Evolutionary conservation across 208 protist genomes (phyloP).

Genomic region (Trypanosoma mega): DNA sequence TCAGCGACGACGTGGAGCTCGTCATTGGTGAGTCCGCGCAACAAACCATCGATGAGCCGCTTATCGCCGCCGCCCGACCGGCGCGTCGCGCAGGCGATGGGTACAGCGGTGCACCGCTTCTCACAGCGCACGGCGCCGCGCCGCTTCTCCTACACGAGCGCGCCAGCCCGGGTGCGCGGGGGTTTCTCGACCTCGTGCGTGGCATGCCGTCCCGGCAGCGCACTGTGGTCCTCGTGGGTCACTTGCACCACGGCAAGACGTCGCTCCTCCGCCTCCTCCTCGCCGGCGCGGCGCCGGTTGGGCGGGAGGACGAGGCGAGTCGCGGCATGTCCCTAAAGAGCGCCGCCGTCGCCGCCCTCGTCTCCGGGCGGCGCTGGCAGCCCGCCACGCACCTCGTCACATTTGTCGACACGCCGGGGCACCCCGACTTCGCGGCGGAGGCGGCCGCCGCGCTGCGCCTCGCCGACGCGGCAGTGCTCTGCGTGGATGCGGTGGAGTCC

Average conservation of each 20-base stretch:
- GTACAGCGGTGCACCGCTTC: constrained; percentile 26
- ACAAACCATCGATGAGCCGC: constrained; percentile 59
- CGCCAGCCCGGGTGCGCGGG: constrained; percentile 2
- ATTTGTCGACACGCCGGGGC: constrained; percentile 98
- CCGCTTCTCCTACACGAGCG: constrained; percentile 1
- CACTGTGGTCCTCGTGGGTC: constrained; percentile 94
- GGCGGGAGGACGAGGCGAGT: constrained; percentile 60
- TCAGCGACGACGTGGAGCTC: constrained; percentile 83
- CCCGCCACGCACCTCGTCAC: constrained; percentile 87
- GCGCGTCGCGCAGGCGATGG: constrained; percentile 1
- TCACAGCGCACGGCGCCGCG: constrained; percentile 10
- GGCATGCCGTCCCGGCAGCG: constrained; percentile 81
- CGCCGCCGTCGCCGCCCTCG: constrained; percentile 56
- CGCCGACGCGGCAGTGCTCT: constrained; percentile 95
- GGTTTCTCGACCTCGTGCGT: constrained; percentile 48
- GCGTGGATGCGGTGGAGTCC: constrained; percentile 98
- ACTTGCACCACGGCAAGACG: constrained; percentile 98
- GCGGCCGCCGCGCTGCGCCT: constrained; percentile 91
- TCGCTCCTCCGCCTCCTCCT: constrained; percentile 90
- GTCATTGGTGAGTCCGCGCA: constrained; percentile 74
- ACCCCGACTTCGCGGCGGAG: constrained; percentile 98
- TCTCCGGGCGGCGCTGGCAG: constrained; percentile 45
- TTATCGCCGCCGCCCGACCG: constrained; percentile 43
- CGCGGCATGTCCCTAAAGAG: constrained; percentile 71
- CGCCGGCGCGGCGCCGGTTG: constrained; percentile 33